Evolutionary conservation across 2,329 filamentous ascomycete species (phyloP).

Genomic region (Hypoxylon sp.): DNA sequence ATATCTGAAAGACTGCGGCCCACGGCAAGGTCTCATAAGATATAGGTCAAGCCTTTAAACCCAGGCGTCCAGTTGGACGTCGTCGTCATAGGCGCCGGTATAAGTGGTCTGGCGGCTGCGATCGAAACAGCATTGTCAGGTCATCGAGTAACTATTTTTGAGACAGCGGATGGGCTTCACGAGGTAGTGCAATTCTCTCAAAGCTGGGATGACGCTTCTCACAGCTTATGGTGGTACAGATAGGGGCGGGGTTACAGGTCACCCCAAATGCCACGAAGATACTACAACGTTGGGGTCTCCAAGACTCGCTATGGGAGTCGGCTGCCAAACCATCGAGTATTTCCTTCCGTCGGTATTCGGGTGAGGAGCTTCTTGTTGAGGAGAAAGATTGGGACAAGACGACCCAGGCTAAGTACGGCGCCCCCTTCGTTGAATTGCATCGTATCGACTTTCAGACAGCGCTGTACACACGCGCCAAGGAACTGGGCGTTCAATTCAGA

Average conservation of each 20-base stretch:
- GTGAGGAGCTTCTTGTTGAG: slow-evolving; percentile 56
- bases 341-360: slow-evolving; percentile 62
- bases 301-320: slow-evolving; percentile 52
- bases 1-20: too few species aligned
- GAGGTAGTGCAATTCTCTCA: slow-evolving; percentile 43
- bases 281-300: slow-evolving; percentile 60
- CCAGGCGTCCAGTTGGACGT: slow-evolving; percentile 43
- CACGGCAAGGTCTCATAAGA: too few species aligned
- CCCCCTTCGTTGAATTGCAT: slow-evolving; percentile 68
- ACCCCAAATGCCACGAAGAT: slow-evolving; percentile 60
- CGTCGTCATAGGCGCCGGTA: slow-evolving; percentile 54
- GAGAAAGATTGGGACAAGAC: slow-evolving; percentile 62
- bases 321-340: slow-evolving; percentile 56
- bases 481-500: slow-evolving; percentile 61
- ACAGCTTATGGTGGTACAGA: slow-evolving; percentile 42
- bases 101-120: slow-evolving; percentile 53
- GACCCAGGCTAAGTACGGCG: slow-evolving; percentile 62
- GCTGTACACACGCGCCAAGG: slow-evolving; percentile 58
- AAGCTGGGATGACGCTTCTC: not conserved
- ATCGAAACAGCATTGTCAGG: slow-evolving; percentile 50
- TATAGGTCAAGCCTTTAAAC: slow-evolving; percentile 1
- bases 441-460: slow-evolving; percentile 67
- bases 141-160: slow-evolving; percentile 54
- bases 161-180: slow-evolving; percentile 51
- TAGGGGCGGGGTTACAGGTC: slow-evolving; percentile 63